Evolutionary conservation across 2,329 filamentous ascomycete genomes (phyloP).

Genomic region (Hymenoscyphus albidus): DNA sequence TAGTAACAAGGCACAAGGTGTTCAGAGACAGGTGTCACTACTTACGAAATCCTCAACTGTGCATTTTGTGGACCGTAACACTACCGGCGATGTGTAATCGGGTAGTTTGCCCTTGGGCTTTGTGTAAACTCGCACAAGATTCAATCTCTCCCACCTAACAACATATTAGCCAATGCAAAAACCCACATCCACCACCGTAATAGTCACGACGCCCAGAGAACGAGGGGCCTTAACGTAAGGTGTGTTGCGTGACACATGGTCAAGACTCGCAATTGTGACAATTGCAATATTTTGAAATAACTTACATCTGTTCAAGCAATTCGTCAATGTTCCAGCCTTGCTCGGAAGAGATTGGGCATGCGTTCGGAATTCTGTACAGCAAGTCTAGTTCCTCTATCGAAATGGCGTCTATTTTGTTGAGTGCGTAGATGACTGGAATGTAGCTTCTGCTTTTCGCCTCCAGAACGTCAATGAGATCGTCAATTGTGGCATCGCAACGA

Average conservation of each 20-base stretch:
- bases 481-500: constrained; percentile 93
- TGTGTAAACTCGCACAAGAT: constrained; percentile 88
- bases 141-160: constrained; percentile 82
- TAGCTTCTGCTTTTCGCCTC: constrained; percentile 94
- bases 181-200: constrained; percentile 6
- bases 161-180: constrained; percentile 20
- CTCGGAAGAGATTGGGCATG: constrained; percentile 95
- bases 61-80: constrained; percentile 75
- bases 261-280: constrained; percentile 12
- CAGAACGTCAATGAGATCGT: constrained; percentile 93
- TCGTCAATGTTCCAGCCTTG: constrained; percentile 98
- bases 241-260: background rate
- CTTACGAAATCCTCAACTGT: constrained; percentile 97
- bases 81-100: constrained; percentile 88
- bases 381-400: constrained; percentile 96
- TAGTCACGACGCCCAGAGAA: background rate
- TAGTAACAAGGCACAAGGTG: constrained; percentile 6
- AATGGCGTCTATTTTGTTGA: constrained; percentile 99
- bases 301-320: constrained; percentile 85
- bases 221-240: background rate
- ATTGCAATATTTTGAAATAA: constrained; percentile 11
- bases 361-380: constrained; percentile 93
- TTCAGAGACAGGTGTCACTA: constrained; percentile 26
- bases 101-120: constrained; percentile 95
- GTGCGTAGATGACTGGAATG: constrained; percentile 96